Evolutionary conservation across 2,329 filamentous ascomycete genomes (phyloP), one percentile per base, ranked within the genome.

Genomic region (Cladorrhinum sp.): DNA sequence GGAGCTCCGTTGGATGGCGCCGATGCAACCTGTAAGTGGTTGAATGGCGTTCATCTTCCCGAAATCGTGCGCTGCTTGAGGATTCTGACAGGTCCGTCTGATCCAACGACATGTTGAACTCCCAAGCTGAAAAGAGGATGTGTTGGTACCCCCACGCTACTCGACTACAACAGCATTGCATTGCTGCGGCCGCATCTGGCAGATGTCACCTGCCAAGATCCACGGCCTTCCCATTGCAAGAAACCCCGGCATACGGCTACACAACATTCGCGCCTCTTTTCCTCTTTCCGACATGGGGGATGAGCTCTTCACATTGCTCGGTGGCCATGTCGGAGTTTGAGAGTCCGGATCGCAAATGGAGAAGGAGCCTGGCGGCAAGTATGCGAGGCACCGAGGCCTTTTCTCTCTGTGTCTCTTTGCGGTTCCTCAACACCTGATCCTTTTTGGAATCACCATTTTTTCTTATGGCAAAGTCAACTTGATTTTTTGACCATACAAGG

Each of bases 1-100:
- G 61, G 61, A 60, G 39, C n/a, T 59, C 60, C 53, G 57, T 26
- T 28, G 26, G 23, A 20, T 26, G 46, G 55, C 21, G 49, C 20
- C 49, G 21, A 51, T 51, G 49, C 23, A 26, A 26, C 55, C 26
- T 51, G 55, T 14, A 57, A 56, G 30, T 55, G 30, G 39, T 56
- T 46, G 30, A 48, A 42, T 42, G 33, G 21, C 48, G n/a, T 46
- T 46, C 36, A 58, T 36, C 57, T 20, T 42, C n/a, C 24, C 50
- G 20, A 20, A 33, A 9, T 42, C 46, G 33, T 54, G 57, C 57
- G 26, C 57, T 26, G 26, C 20, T 46, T 30, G 36, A 46, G 10
- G 42, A 49, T 28, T 57, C 36, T 49, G 39, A 57, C 54, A 57
- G 54, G 54, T 46, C 42, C 30, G n/a, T 39, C 36, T 56, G 33